A percentile compares a stretch with the other conserved stretches of the same genome.
Evolutionary conservation across 2,329 filamentous ascomycete genomes (phyloP).

Genomic region (Ophiostoma angusticollis): DNA sequence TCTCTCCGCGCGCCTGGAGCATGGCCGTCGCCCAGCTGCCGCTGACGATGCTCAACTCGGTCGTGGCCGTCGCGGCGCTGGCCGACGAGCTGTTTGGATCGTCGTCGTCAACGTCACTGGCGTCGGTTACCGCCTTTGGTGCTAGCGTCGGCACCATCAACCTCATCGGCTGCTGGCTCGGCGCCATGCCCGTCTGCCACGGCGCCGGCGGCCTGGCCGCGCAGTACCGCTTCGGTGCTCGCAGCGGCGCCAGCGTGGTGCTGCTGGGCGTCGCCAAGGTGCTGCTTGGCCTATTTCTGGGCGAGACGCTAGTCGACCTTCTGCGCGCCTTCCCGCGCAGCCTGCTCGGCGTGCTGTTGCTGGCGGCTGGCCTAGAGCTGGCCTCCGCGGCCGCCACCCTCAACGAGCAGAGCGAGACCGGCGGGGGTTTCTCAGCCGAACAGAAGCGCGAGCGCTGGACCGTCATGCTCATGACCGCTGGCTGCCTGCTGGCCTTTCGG

Average conservation of each 20-base stretch:
- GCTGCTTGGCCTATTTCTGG: constrained; percentile 60
- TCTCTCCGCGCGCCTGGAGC: constrained; percentile 27
- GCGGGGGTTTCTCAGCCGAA: constrained; percentile 35
- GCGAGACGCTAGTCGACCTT: constrained; percentile 58
- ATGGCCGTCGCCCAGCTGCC: constrained; percentile 79
- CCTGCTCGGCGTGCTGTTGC: constrained; percentile 74
- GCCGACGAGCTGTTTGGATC: constrained; percentile 61
- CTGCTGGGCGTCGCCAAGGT: constrained; percentile 67
- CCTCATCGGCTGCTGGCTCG: constrained; percentile 75
- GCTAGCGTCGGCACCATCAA: constrained; percentile 78
- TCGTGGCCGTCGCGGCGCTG: constrained; percentile 75
- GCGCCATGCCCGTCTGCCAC: constrained; percentile 90
- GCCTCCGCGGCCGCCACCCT: constrained; percentile 74
- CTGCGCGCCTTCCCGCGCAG: constrained; percentile 61
- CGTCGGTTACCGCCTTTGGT: constrained; percentile 64
- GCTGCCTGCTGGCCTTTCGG: constrained; percentile 68
- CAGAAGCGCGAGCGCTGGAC: constrained; percentile 69
- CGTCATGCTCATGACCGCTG: constrained; percentile 81
- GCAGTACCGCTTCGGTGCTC: constrained; percentile 82
- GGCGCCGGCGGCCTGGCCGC: constrained; percentile 83
- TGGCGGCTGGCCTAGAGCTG: constrained; percentile 79
- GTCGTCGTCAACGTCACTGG: constrained; percentile 19
- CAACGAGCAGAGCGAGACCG: constrained; percentile 39
- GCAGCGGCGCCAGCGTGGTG: constrained; percentile 73
- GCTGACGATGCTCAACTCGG: constrained; percentile 81